phyloP scores from a whole-genome alignment of 73 alveolate genomes.

The Effrenium voratum region DNA sequence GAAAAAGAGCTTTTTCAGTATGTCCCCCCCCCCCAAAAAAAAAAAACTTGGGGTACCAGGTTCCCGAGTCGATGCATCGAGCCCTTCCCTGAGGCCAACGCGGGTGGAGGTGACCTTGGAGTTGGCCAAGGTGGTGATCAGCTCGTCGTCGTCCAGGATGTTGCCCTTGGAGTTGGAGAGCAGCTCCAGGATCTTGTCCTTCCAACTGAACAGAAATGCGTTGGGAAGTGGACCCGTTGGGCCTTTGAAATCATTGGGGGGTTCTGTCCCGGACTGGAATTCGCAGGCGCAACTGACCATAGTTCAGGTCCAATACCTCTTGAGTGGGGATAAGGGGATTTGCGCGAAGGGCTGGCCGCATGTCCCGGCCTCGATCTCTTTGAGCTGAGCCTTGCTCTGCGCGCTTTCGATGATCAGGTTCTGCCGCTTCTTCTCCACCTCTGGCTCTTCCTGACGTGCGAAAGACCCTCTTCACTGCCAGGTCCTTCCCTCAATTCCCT shows the following conservation, averaged over 20 bases:
- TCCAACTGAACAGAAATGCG: neutral
- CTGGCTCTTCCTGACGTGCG: slow-evolving; percentile 84
- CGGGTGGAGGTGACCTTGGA: slow-evolving; percentile 91
- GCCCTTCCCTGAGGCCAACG: too few relatives aligned
- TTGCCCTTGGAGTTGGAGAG: slow-evolving; percentile 94
- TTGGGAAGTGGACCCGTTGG: too few relatives aligned
- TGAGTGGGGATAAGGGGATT: too few relatives aligned
- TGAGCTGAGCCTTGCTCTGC: slow-evolving; percentile 84
- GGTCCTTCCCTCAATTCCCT: neutral
- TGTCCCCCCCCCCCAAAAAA: too few relatives aligned
- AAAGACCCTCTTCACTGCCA: neutral
- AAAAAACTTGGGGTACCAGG: too few relatives aligned
- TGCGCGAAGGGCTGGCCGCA: too few relatives aligned
- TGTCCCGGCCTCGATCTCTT: slow-evolving; percentile 82
- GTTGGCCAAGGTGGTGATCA: slow-evolving; percentile 76
- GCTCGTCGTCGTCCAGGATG: slow-evolving; percentile 94
- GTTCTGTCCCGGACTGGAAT: too few relatives aligned
- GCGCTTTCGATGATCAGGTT: slow-evolving; percentile 89
- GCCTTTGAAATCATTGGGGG: too few relatives aligned
- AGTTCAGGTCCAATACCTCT: too few relatives aligned
- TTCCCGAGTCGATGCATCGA: too few relatives aligned
- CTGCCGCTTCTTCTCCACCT: slow-evolving; percentile 94
- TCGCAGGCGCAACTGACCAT: too few relatives aligned
- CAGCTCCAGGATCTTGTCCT: slow-evolving; percentile 94
- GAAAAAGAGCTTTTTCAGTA: too few relatives aligned